These are phyloP conservation scores for Cryptococcus sp. DNA, from an alignment of 1,284 basidiomycete species.

Conservation along the genomic window DNA sequence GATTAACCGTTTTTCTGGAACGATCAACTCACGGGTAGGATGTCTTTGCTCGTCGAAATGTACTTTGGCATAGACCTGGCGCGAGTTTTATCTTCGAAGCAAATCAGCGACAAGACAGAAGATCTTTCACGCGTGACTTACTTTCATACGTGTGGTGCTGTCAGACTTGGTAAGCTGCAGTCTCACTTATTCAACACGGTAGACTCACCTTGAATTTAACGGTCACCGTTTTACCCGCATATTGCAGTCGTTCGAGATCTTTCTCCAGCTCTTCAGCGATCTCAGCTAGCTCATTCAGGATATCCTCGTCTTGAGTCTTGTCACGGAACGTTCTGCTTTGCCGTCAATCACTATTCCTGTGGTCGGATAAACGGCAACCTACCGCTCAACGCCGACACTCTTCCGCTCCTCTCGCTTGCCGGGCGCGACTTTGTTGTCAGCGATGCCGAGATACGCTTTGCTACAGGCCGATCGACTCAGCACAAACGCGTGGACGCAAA, in stretches of 20 bases:
- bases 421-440: constrained; percentile 75
- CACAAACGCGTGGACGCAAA: too few species aligned
- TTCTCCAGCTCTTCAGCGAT: constrained; percentile 75
- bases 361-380: constrained; percentile 2
- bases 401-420: constrained; percentile 76
- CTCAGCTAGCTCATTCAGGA: constrained; percentile 73
- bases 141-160: constrained; percentile 52
- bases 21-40: constrained; percentile 64
- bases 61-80: constrained; percentile 74
- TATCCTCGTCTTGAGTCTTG: constrained; percentile 64
- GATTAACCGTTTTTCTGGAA: not conserved
- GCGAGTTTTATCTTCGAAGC: constrained; percentile 68
- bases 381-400: constrained; percentile 88
- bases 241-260: constrained; percentile 64
- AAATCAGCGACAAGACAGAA: constrained; percentile 2
- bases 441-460: constrained; percentile 76
- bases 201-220: constrained; percentile 52
- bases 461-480: constrained; percentile 11
- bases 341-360: constrained; percentile 6
- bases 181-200: constrained; percentile 12
- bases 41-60: constrained; percentile 73
- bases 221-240: constrained; percentile 53
- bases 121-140: constrained; percentile 17
- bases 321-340: constrained; percentile 71
- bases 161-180: constrained; percentile 11